These are phyloP conservation scores for Epichloe sp. DNA, from an alignment of 2,329 filamentous ascomycete genomes.

Conservation along the genomic window DNA sequence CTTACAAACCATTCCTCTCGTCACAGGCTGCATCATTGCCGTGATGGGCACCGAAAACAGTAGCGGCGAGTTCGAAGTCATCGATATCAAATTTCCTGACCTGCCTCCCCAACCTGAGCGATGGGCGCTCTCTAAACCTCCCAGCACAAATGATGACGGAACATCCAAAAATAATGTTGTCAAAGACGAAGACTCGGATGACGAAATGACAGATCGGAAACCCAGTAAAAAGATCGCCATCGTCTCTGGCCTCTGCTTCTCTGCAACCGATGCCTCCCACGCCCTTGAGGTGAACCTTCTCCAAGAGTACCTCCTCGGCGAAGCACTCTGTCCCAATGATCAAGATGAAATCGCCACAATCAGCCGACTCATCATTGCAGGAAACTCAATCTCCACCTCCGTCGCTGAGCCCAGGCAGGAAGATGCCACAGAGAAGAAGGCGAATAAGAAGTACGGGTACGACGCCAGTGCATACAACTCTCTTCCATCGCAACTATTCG, in stretches of 20 bases:
- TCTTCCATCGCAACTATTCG: constrained; percentile 68
- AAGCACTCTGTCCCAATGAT: constrained; percentile 48
- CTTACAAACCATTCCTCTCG: constrained; percentile 57
- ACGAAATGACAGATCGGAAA: constrained; percentile 43
- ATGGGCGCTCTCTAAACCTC: constrained; percentile 54
- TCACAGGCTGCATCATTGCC: constrained; percentile 89
- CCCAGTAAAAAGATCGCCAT: constrained; percentile 57
- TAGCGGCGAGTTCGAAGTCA: constrained; percentile 82
- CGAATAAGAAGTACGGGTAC: constrained; percentile 80
- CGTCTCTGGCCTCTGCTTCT: constrained; percentile 78
- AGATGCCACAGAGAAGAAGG: constrained; percentile 31
- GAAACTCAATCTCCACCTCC: constrained; percentile 72
- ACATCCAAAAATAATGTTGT: constrained; percentile 19
- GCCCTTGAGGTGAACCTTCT: constrained; percentile 65
- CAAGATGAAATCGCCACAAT: constrained; percentile 54
- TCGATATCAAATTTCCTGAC: constrained; percentile 82
- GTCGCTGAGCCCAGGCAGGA: constrained; percentile 22
- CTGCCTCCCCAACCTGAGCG: constrained; percentile 68
- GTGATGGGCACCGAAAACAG: constrained; percentile 88
- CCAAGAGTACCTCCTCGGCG: constrained; percentile 77
- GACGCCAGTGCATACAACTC: constrained; percentile 82
- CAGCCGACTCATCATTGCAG: constrained; percentile 77
- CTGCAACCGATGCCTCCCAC: constrained; percentile 57
- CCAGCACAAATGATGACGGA: constrained; percentile 17
- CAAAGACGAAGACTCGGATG: constrained; percentile 26